Evolutionary conservation across 192 early-diverging fungal genomes (phyloP), one percentile per base, ranked within the genome.

Genomic region (Coemansia guatemalensis): DNA sequence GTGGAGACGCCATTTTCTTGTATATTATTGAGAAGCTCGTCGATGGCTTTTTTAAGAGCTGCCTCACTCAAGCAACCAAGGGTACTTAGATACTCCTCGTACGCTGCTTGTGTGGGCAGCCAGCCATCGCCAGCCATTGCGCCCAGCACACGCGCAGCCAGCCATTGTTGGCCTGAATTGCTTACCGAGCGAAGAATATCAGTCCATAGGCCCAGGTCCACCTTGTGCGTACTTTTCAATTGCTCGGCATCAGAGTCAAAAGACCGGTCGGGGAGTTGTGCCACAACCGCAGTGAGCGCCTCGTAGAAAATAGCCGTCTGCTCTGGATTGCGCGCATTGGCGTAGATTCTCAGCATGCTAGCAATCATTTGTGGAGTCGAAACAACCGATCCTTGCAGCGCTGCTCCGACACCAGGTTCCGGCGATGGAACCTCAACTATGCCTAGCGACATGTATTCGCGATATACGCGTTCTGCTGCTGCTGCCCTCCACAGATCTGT

Each of bases 401-500:
- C 72, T 0, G 71, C 41, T 5, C 12, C 44, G 6, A 49, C 9
- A 20, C 71, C 47, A 11, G 56, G 30, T 44, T 74, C 77, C 1
- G 77, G 77, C 7, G 77, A 53, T 8, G 72, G 58, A 8, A 80
- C 58, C 47, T 80, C 71, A 22, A 50, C 39, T 18, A 80, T 74
- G 3, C 77, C 77, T 3, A 68, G 33, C 0, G 77, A 67, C 9
- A 80, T 53, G 49, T 60, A 74, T 5, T 62, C 60, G 11, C 68
- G 68, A 30, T 80, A 80, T 18, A 80, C 62, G 58, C 72, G 67
- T 59, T 80, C 77, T 1, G 58, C 64, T 14, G 72, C 68, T 8
- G 62, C 61, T 3, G 65, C 64, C n/a, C 77, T 68, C 77, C 77
- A 80, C 17, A 11, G 18, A 18, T 23, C 30, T 9, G 52, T n/a